Conservation (phyloP, 2,329 filamentous ascomycete species). For the Balansia obtecta region DNA sequence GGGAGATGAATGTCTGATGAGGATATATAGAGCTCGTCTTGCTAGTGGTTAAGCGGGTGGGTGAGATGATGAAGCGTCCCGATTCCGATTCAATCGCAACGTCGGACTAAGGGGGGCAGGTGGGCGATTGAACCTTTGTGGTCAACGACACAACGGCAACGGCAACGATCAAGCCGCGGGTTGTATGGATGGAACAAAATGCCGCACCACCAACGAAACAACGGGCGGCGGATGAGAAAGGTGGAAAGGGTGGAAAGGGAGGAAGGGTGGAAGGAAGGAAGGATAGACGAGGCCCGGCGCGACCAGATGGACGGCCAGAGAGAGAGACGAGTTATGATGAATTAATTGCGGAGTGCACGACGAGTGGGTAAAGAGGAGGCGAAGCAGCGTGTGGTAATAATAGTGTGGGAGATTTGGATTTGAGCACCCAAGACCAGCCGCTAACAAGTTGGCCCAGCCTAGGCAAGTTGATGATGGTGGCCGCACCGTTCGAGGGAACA, state of each 20-base stretch:
- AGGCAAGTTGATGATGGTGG: no score
- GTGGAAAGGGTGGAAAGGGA: not conserved
- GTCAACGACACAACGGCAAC: not conserved
- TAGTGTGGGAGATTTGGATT: not conserved
- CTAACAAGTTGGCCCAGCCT: no score
- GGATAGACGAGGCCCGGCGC: not conserved
- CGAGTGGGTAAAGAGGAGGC: conserved; percentile 7
- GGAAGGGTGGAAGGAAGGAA: not conserved
- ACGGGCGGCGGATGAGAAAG: conserved; percentile 4
- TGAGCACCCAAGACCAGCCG: not conserved
- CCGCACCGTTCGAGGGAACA: no score
- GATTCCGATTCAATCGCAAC: not conserved
- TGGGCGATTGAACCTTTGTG: not conserved
- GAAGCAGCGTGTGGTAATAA: no score
- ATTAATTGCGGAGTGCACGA: conserved; percentile 12
- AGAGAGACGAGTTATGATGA: not conserved
- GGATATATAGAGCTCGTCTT: not conserved
- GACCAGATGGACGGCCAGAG: not conserved
- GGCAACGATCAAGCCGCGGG: not conserved
- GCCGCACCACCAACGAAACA: not conserved
- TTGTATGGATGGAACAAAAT: not conserved
- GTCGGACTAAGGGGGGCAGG: not conserved
- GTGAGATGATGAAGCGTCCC: not conserved
- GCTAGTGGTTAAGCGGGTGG: not conserved
- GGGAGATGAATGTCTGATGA: not conserved